Base-by-base conservation (phyloP, 805 yeast species). In the Torulaspora delbrueckii region DNA sequence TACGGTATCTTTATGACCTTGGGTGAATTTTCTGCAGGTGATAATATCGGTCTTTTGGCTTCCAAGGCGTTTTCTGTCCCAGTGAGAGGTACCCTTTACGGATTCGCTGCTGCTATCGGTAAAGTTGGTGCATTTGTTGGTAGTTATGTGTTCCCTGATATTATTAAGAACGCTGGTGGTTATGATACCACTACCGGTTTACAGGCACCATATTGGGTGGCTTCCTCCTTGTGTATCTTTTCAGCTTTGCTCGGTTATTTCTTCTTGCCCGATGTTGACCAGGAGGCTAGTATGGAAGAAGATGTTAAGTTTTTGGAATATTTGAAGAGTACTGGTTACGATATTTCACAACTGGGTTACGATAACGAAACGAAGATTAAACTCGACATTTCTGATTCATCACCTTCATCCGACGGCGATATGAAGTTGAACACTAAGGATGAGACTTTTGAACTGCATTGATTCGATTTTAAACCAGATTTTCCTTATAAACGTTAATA, bases 1-100 rank as follows among this genome's bases (percentile, higher is more conserved):
- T 91, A 84, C 62, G 97, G 97, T 70, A 81, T 91, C 53, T 91
- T 88, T 66, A 71, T 80, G 64, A 74, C 96, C 5, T 73, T 87
- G 40, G 97, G 97, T 59, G 97, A 91, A 67, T 85, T 90, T 66
- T 95, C 96, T 25, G 90, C 95, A 10, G 98, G 97, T 70, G 87
- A 89, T 68, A 87, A 86, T 68, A 84, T 86, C 65, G 97, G 97
- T 55, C 69, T 86, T 45, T 73, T 90, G 51, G 95, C 96, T 16
- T 77, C 96, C 34, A 89, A 89, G 68, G 84, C 96, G 5, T 76
- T 82, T 38, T 84, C 96, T 37, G 82, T 96, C 8, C 82, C 96
- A 18, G 77, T 89, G 46, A 82, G 97, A 71, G 97, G 96, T 47
- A 85, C 85, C 58, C 86, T 84, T 68, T 90, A 90, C 62, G 93